Evolutionary conservation across 805 yeast species (phyloP).

Genomic region (Yarrowia keelungensis): DNA sequence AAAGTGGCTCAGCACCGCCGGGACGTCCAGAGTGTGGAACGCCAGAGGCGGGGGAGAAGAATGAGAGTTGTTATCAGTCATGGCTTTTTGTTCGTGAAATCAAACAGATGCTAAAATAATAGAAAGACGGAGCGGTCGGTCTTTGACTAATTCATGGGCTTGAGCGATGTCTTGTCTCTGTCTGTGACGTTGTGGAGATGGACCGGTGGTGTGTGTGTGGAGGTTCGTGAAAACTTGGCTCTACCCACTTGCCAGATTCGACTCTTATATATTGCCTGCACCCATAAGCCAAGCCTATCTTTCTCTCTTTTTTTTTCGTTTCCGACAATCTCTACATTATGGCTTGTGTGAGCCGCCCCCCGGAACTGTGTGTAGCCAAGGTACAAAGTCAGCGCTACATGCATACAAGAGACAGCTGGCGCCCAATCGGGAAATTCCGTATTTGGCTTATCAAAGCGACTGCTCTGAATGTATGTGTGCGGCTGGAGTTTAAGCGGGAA

Average conservation of each 20-base stretch:
- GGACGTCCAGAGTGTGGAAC: constrained; percentile 24
- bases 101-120: too few relatives aligned
- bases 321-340: constrained; percentile 1
- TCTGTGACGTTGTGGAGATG: neutral
- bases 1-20: constrained; percentile 19
- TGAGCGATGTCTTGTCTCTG: neutral
- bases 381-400: constrained; percentile 22
- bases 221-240: constrained; percentile 4
- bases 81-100: neutral
- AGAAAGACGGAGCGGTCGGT: too few relatives aligned
- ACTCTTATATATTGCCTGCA: constrained; percentile 2
- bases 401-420: constrained; percentile 21
- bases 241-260: too few relatives aligned
- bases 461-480: constrained; percentile 17
- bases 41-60: neutral
- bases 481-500: constrained; percentile 4
- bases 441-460: constrained; percentile 22
- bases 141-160: constrained; percentile 8
- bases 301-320: too few relatives aligned
- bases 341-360: neutral
- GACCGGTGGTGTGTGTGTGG: neutral
- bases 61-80: constrained; percentile 4
- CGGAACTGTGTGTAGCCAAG: neutral
- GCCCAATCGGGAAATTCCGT: constrained; percentile 17
- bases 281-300: constrained; percentile 4